phyloP scores from a whole-genome alignment of 2,329 filamentous ascomycete species.

The Claviceps lovelessii region DNA sequence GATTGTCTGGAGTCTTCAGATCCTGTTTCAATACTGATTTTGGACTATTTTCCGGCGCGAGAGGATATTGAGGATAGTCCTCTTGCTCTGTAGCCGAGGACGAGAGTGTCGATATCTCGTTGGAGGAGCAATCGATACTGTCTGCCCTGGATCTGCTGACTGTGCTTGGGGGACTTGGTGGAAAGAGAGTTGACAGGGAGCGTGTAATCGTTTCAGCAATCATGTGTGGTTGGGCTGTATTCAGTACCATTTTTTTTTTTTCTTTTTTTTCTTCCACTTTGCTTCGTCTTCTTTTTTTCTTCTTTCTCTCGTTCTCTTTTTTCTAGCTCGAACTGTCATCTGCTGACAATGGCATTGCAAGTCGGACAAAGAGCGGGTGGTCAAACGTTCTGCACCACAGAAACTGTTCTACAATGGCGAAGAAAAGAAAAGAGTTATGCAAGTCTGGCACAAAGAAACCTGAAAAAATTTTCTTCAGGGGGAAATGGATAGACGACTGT shows the following conservation, averaged over 20 bases:
- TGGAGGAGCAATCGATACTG: slow-evolving; percentile 15
- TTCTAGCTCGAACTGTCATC: neutral
- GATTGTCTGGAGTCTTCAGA: slow-evolving; percentile 66
- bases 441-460: neutral
- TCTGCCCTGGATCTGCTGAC: slow-evolving; percentile 22
- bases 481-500: neutral
- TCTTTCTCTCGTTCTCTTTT: neutral
- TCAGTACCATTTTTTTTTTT: neutral
- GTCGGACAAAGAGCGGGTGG: neutral
- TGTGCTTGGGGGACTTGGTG: slow-evolving; percentile 27
- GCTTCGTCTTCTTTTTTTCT: too few species aligned
- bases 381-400: neutral
- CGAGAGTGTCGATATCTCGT: neutral
- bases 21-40: slow-evolving; percentile 59
- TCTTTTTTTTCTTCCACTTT: too few species aligned
- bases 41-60: slow-evolving; percentile 51
- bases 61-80: slow-evolving; percentile 32
- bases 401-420: neutral
- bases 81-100: neutral
- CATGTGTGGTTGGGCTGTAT: neutral
- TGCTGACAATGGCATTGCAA: neutral
- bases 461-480: neutral
- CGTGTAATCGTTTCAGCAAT: neutral
- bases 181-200: slow-evolving; percentile 12
- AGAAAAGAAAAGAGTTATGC: neutral